phyloP scores from a whole-genome alignment of 352 stramenopile species.

The Globisporangium ultimum region DNA sequence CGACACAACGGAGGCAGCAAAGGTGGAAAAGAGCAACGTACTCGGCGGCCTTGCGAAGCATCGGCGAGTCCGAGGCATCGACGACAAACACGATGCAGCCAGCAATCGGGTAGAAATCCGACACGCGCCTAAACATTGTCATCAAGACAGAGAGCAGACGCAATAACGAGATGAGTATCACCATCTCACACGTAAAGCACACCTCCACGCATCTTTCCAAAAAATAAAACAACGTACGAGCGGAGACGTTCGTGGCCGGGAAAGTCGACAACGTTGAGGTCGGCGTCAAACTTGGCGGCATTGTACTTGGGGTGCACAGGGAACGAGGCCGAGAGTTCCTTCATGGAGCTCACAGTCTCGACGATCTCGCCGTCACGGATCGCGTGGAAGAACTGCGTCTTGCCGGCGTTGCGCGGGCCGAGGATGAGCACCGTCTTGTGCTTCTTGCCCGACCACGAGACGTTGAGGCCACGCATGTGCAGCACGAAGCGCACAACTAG shows the following conservation, averaged over 20 bases:
- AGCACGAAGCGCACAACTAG: slow-evolving; percentile 58
- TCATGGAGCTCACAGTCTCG: slow-evolving; percentile 86
- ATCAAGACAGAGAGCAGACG: slow-evolving; percentile 3
- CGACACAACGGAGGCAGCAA: neutral
- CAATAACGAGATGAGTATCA: neutral
- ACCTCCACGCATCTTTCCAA: neutral
- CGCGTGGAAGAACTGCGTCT: slow-evolving; percentile 82
- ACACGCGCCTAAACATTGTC: slow-evolving; percentile 38
- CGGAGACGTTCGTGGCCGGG: slow-evolving; percentile 79
- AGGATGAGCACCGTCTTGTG: slow-evolving; percentile 67
- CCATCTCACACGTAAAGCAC: neutral
- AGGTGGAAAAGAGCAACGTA: no score
- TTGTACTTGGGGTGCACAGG: slow-evolving; percentile 65
- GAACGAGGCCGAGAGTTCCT: slow-evolving; percentile 68
- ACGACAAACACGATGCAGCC: slow-evolving; percentile 77
- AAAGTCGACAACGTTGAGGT: slow-evolving; percentile 78
- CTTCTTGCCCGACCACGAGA: slow-evolving; percentile 72
- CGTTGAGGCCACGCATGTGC: slow-evolving; percentile 61
- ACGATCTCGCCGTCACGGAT: slow-evolving; percentile 62
- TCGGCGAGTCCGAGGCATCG: slow-evolving; percentile 53
- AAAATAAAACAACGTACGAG: slow-evolving; percentile 31
- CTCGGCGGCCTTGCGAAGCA: slow-evolving; percentile 80
- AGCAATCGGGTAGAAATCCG: slow-evolving; percentile 71
- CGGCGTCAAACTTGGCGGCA: slow-evolving; percentile 59
- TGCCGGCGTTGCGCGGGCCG: slow-evolving; percentile 62